These are phyloP conservation scores for Claviceps purpurea DNA, from an alignment of 2,329 filamentous ascomycete species.

Conservation along the genomic window DNA sequence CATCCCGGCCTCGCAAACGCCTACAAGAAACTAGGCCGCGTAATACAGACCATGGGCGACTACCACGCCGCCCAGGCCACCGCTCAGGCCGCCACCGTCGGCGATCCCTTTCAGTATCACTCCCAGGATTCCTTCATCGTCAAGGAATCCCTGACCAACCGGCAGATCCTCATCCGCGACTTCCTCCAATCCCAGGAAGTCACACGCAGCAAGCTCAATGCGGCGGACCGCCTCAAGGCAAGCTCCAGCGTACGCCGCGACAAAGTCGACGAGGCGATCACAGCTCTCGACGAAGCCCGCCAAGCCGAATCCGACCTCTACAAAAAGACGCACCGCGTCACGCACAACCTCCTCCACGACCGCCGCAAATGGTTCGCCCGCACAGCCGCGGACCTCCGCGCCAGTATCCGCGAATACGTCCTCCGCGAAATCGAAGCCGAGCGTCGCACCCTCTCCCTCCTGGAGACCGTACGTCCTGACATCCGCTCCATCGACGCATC, in stretches of 20 bases:
- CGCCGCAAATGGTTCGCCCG: constrained; percentile 82
- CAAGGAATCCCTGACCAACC: constrained; percentile 94
- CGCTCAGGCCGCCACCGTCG: constrained; percentile 86
- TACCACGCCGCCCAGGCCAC: constrained; percentile 94
- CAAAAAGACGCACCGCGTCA: constrained; percentile 80
- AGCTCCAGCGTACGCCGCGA: constrained; percentile 79
- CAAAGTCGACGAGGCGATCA: constrained; percentile 97
- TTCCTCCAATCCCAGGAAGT: constrained; percentile 80
- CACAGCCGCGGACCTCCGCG: constrained; percentile 70
- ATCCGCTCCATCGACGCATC: constrained; percentile 85
- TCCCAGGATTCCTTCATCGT: constrained; percentile 94
- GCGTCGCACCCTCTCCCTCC: constrained; percentile 73
- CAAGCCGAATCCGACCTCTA: constrained; percentile 68
- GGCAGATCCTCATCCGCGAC: constrained; percentile 89
- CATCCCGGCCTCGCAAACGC: constrained; percentile 79
- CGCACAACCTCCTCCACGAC: constrained; percentile 75
- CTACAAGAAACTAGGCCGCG: constrained; percentile 87
- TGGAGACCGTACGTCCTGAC: constrained; percentile 89
- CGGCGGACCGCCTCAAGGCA: constrained; percentile 78
- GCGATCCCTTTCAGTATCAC: constrained; percentile 88
- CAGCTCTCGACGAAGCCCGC: constrained; percentile 74
- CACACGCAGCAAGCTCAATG: constrained; percentile 68
- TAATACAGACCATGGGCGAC: constrained; percentile 86
- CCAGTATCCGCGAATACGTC: constrained; percentile 81
- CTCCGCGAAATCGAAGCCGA: constrained; percentile 92